These are phyloP conservation scores for Dendrobium nobile DNA, from an alignment of 106 monocot genomes.

Conservation along the genomic window DNA sequence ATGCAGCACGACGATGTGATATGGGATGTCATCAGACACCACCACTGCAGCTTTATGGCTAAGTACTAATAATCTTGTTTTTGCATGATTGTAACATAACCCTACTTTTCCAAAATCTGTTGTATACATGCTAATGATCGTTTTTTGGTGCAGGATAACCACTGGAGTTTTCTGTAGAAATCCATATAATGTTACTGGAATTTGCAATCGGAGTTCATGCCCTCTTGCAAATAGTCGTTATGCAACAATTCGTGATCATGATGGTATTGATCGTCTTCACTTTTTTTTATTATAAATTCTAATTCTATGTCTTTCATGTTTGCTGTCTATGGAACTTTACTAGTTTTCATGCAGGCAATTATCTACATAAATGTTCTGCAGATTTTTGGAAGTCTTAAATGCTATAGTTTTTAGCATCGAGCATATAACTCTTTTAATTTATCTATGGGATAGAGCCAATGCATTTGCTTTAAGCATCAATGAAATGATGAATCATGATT, in stretches of 20 bases:
- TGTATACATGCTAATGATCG: neutral
- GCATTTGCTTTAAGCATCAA: neutral
- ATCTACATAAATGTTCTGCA: neutral
- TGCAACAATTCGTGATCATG: slow-evolving; percentile 84
- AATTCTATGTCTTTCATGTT: neutral
- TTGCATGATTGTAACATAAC: neutral
- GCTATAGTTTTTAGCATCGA: neutral
- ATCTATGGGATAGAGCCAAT: neutral
- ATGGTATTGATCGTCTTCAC: slow-evolving; percentile 33
- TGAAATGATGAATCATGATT: neutral
- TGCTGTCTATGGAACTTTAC: neutral
- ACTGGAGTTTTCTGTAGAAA: slow-evolving; percentile 91
- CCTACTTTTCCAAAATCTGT: neutral
- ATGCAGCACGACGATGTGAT: slow-evolving; percentile 97
- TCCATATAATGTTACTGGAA: slow-evolving; percentile 78
- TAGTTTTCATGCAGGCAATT: neutral
- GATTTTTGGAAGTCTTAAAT: neutral
- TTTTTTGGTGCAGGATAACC: slow-evolving; percentile 39
- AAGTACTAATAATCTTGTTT: slow-evolving; percentile 36
- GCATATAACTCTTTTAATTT: neutral
- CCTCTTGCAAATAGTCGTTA: slow-evolving; percentile 94
- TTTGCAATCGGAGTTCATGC: slow-evolving; percentile 93
- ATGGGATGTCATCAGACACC: slow-evolving; percentile 91
- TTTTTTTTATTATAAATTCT: neutral
- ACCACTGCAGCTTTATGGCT: slow-evolving; percentile 97